Base-by-base conservation (phyloP, 352 stramenopile species). In the Globisporangium uncinulatum region DNA sequence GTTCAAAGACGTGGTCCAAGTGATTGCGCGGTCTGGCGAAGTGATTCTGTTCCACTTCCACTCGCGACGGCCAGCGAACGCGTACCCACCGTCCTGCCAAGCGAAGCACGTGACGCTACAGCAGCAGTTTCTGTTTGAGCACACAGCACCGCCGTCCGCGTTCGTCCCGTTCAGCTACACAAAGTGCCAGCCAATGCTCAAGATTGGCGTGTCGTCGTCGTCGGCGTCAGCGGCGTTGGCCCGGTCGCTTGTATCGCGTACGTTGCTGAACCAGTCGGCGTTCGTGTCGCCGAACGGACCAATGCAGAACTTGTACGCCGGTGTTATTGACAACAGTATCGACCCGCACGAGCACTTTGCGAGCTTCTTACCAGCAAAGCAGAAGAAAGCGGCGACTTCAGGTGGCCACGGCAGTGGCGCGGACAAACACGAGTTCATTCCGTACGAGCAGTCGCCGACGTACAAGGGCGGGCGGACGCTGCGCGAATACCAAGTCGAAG, bases 271-370 rank as follows among this genome's bases (percentile, higher is more conserved):
- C 39, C 57, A 75, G 49, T 61, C 78, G 17, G 89, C 74, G 50
- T 93, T 87, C 48, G 87, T 89, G 19, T 70, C 82, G 5, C 85
- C 86, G 21, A 93, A 64, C 24, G 86, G 86, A 11, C 84, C 86
- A 8, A 93, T 96, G 84, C 84, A 94, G 50, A 83, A 94, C 61
- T 57, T 96, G 45, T 93, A 94, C 45, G 76, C 86, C 3, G 86
- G 81, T 0, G 87, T 94, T 17, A 84, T 94, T n/a, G 84, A 94
- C 65, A 94, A 94, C 61, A 94, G 78, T 41, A 91, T 96, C 45
- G 86, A 96, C 54, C 85, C 86, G 7, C 84, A 96, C 34, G 86
- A 96, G 34, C 86, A 94, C 55, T 96, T 94, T 50, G 82, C 83
- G 2, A 96, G 83, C 49, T 96, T 96, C 45, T 59, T 94, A 36